Conservation (phyloP, 305 asterid species). For the Ilex paraguariensis region DNA sequence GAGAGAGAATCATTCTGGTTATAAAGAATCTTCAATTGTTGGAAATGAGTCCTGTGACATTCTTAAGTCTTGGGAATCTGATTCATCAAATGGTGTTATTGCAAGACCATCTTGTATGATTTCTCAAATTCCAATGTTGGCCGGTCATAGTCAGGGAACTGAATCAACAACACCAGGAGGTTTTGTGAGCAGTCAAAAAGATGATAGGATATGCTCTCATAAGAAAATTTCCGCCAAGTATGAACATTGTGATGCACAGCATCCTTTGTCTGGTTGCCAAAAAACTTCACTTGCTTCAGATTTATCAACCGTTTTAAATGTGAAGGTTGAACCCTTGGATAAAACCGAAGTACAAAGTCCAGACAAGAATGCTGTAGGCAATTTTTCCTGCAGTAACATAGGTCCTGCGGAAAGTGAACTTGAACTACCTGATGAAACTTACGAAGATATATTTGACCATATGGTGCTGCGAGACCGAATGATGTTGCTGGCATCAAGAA, state of each 20-base stretch:
- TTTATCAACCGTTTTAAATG: constrained; percentile 16
- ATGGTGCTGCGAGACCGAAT: constrained; percentile 62
- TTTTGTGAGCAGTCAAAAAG: constrained; percentile 12
- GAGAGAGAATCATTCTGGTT: constrained; percentile 13
- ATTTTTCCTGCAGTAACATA: constrained; percentile 23
- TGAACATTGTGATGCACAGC: constrained; percentile 15
- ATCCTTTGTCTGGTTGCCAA: constrained; percentile 19
- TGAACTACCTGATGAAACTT: constrained; percentile 28
- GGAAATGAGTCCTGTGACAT: constrained; percentile 19
- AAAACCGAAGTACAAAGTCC: constrained; percentile 19
- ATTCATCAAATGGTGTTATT: constrained; percentile 15
- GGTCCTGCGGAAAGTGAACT: constrained; percentile 40
- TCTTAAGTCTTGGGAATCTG: constrained; percentile 17
- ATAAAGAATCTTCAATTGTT: constrained; percentile 11
- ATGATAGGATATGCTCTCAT: constrained; percentile 12
- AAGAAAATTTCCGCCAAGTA: constrained; percentile 12
- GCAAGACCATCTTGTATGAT: constrained; percentile 9
- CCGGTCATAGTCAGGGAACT: constrained; percentile 13
- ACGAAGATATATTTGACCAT: constrained; percentile 63
- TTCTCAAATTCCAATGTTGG: constrained; percentile 10
- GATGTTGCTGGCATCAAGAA: constrained; percentile 39
- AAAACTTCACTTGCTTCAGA: constrained; percentile 16
- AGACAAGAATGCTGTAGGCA: constrained; percentile 17
- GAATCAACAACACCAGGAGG: constrained; percentile 10
- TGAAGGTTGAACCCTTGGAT: constrained; percentile 43